Evolutionary conservation across 768 basidiomycete species (phyloP).

Genomic region (Agrocybe praecox): DNA sequence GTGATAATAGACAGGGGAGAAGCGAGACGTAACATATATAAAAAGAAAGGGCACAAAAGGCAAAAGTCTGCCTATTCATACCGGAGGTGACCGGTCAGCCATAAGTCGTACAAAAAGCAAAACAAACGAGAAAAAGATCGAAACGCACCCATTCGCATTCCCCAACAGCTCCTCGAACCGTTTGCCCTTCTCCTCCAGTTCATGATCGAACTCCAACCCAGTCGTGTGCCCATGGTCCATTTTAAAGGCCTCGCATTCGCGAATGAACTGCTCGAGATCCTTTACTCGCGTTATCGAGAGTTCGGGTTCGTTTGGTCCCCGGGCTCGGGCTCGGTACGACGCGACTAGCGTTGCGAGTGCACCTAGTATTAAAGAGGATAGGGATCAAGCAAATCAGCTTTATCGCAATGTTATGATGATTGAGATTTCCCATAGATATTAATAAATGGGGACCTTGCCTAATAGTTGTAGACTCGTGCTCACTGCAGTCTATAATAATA

Average conservation of each 20-base stretch:
- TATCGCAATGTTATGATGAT: too few relatives aligned
- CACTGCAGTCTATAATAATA: too few relatives aligned
- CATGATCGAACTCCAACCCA: conserved; percentile 35
- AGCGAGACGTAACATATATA: too few relatives aligned
- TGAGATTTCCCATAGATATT: too few relatives aligned
- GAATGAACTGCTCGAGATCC: conserved; percentile 67
- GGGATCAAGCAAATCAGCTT: too few relatives aligned
- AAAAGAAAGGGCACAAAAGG: too few relatives aligned
- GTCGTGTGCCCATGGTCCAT: conserved; percentile 55
- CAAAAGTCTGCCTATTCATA: conserved; percentile 17
- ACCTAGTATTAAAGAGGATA: conserved; percentile 35
- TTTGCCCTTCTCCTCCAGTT: conserved; percentile 23
- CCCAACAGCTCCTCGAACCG: conserved; percentile 32
- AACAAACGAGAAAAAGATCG: not conserved
- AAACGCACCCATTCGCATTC: conserved; percentile 28
- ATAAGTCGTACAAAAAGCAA: not conserved
- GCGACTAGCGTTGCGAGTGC: conserved; percentile 70
- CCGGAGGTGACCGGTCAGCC: too few relatives aligned
- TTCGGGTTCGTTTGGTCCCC: conserved; percentile 74
- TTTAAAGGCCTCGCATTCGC: conserved; percentile 58
- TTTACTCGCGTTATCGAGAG: conserved; percentile 53
- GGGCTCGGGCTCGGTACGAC: conserved; percentile 69
- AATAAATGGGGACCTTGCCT: too few relatives aligned
- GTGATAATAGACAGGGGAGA: too few relatives aligned
- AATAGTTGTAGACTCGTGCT: too few relatives aligned